phyloP scores from a whole-genome alignment of 1,284 basidiomycete genomes.

The Heterobasidion parviporum region DNA sequence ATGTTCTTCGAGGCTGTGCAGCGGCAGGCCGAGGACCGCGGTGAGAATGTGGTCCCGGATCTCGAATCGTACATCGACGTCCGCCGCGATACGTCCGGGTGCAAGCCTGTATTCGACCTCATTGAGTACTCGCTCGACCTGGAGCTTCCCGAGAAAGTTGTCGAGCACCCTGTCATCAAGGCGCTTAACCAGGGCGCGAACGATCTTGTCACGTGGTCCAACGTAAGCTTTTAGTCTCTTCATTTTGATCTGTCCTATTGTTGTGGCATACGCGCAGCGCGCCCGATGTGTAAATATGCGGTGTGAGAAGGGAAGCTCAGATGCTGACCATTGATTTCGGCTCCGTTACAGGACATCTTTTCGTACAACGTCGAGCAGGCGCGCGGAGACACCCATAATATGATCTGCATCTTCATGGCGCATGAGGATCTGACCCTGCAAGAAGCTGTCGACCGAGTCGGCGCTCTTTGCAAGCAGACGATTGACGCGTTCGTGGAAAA shows the following conservation, averaged over 20 bases:
- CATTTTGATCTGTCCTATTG: neutral
- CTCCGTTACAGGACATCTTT: constrained; percentile 28
- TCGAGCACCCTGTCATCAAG: constrained; percentile 27
- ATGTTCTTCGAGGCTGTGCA: constrained; percentile 30
- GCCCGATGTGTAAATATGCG: too few relatives aligned
- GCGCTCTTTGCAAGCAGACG: constrained; percentile 27
- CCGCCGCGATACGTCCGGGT: constrained; percentile 26
- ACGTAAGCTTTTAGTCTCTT: constrained; percentile 22
- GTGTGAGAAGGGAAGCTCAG: too few relatives aligned
- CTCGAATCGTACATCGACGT: constrained; percentile 29
- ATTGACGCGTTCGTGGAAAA: constrained; percentile 28
- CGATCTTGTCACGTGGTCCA: constrained; percentile 33
- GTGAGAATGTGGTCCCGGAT: constrained; percentile 23
- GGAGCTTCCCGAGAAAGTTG: constrained; percentile 29
- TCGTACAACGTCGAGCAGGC: constrained; percentile 37
- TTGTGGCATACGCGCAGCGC: too few relatives aligned
- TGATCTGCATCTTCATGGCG: constrained; percentile 29
- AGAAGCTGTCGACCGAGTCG: constrained; percentile 31
- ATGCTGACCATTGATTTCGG: neutral
- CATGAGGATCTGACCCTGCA: constrained; percentile 28
- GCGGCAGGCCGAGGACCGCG: constrained; percentile 25
- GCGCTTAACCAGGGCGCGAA: constrained; percentile 29
- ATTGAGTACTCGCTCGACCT: constrained; percentile 31
- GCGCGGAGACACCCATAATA: constrained; percentile 34
- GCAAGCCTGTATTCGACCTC: constrained; percentile 30